Conservation (phyloP, 2,329 filamentous ascomycete genomes). For the Didymella segeticola region DNA sequence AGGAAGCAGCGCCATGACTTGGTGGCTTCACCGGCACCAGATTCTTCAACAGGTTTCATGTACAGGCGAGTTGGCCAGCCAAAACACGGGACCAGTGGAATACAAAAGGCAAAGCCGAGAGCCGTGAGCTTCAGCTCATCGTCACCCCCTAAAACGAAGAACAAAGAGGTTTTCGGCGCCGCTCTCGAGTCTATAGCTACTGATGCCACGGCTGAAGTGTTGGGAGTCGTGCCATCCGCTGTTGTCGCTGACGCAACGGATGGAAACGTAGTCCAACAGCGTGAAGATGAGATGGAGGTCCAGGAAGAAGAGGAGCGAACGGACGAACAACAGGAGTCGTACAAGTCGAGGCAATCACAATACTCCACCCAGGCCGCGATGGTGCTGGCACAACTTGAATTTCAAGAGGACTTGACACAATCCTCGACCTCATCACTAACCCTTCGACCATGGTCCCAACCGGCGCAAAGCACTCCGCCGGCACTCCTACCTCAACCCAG, state of each 20-base stretch:
- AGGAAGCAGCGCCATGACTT: conserved; percentile 17
- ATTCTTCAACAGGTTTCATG: conserved; percentile 35
- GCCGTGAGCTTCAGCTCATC: conserved; percentile 37
- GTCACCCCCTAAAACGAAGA: conserved; percentile 14
- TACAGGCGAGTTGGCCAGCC: conserved; percentile 32
- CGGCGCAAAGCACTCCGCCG: conserved; percentile 26
- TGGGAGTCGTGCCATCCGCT: background rate
- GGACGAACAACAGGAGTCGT: conserved; percentile 9
- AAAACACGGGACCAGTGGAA: conserved; percentile 11
- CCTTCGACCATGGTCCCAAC: conserved; percentile 26
- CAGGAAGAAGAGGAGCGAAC: background rate
- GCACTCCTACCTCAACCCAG: conserved; percentile 21
- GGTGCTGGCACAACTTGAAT: conserved; percentile 41
- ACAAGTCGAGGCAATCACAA: conserved; percentile 28
- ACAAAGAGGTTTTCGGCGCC: background rate
- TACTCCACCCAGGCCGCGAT: conserved; percentile 48
- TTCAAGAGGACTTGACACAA: conserved; percentile 37
- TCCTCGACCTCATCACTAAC: conserved; percentile 24
- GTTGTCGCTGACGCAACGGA: background rate
- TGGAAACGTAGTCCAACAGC: background rate
- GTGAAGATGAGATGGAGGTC: background rate
- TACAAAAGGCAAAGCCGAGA: conserved; percentile 24
- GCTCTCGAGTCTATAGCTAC: background rate
- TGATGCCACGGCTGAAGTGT: background rate
- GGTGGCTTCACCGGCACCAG: conserved; percentile 31